A percentile compares a stretch with the other conserved stretches of the same genome.
Evolutionary conservation across 495 filamentous ascomycete genomes (phyloP).

Genomic region (Penicillium psychrofluorescens): DNA sequence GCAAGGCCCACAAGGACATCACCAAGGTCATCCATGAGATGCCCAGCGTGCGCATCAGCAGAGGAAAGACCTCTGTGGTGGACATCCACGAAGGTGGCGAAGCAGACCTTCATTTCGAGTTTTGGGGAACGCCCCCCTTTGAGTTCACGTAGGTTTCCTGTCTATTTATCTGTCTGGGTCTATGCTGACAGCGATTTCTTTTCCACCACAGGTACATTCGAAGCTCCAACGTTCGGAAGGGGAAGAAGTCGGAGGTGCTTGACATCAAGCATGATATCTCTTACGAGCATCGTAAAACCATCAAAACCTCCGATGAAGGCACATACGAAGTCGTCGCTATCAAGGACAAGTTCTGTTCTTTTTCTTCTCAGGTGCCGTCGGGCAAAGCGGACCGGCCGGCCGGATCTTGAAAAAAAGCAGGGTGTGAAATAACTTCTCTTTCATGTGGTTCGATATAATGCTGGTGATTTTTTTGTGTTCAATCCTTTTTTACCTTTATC

Average conservation of each 20-base stretch:
- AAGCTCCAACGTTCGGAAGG: slow-evolving; percentile 72
- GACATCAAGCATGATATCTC: slow-evolving; percentile 85
- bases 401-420: slow-evolving; percentile 12
- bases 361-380: slow-evolving; percentile 56
- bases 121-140: slow-evolving; percentile 95
- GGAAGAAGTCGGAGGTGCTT: slow-evolving; percentile 67
- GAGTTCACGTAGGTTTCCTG: slow-evolving; percentile 68
- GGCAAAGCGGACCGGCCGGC: slow-evolving; percentile 35
- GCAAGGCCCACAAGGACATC: slow-evolving; percentile 68
- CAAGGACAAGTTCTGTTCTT: slow-evolving; percentile 83
- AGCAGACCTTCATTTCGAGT: slow-evolving; percentile 86
- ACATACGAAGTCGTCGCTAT: slow-evolving; percentile 96
- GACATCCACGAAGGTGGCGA: slow-evolving; percentile 96
- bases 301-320: slow-evolving; percentile 82
- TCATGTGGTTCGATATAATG: slow-evolving; percentile 13
- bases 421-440: slow-evolving; percentile 13
- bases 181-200: background rate
- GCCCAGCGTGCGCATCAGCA: slow-evolving; percentile 81
- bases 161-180: background rate
- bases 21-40: slow-evolving; percentile 81
- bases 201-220: slow-evolving; percentile 60
- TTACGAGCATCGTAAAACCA: slow-evolving; percentile 68
- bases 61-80: slow-evolving; percentile 66
- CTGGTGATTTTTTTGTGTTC: slow-evolving; percentile 7
- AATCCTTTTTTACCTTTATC: slow-evolving; percentile 3